These are phyloP conservation scores for Begonia peltatifolia DNA, from an alignment of 306 rosid species.

Conservation along the genomic window DNA sequence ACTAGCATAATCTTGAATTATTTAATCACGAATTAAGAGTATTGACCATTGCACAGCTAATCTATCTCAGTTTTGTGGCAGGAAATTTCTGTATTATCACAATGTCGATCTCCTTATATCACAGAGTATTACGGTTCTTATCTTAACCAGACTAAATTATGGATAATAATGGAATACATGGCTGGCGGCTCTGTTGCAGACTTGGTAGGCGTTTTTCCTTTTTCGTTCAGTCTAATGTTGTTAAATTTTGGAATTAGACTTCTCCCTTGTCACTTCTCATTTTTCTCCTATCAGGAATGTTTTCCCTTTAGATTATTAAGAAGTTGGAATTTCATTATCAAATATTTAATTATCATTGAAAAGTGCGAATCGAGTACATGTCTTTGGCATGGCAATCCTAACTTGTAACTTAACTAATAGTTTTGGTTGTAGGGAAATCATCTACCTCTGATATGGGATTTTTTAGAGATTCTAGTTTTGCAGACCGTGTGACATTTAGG, in stretches of 20 bases:
- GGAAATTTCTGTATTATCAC: constrained; percentile 97
- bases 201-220: constrained; percentile 60
- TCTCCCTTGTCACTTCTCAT: not conserved
- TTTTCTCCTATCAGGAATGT: too few relatives aligned
- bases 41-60: constrained; percentile 14
- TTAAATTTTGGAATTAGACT: constrained; percentile 8
- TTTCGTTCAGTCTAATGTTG: not conserved
- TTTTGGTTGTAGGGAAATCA: too few relatives aligned
- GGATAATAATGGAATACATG: constrained; percentile 99
- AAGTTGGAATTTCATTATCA: too few relatives aligned
- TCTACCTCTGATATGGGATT: too few relatives aligned
- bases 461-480: too few relatives aligned
- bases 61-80: constrained; percentile 44
- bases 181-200: constrained; percentile 99
- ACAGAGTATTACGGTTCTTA: constrained; percentile 94
- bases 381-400: too few relatives aligned
- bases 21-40: constrained; percentile 8
- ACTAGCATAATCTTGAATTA: constrained; percentile 10
- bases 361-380: too few relatives aligned
- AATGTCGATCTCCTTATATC: constrained; percentile 90
- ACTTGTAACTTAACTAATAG: too few relatives aligned
- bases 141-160: constrained; percentile 88
- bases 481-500: too few relatives aligned
- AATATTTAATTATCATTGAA: too few relatives aligned
- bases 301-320: too few relatives aligned